phyloP scores from a whole-genome alignment of 2,329 filamentous ascomycete species.

The Penicillium fuscoglaucum region DNA sequence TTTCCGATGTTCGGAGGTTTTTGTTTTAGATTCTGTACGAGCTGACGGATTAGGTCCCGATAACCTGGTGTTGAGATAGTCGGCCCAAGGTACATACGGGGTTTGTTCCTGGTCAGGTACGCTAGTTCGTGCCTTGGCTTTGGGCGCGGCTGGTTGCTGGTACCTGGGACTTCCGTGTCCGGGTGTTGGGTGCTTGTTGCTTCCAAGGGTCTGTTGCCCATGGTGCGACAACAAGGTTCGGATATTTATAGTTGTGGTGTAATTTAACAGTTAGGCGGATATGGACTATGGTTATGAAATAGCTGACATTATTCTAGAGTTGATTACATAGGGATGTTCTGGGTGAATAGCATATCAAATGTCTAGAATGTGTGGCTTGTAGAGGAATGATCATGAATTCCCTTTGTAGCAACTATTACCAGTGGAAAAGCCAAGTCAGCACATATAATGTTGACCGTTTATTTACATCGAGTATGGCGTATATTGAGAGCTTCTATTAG shows the following conservation, averaged over 20 bases:
- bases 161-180: not conserved
- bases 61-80: not conserved
- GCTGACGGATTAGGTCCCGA: not conserved
- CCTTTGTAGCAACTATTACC: not conserved
- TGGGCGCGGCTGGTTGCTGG: not conserved
- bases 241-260: not conserved
- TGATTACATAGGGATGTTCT: not conserved
- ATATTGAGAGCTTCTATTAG: not conserved
- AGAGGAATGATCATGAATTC: not conserved
- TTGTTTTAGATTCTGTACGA: not conserved
- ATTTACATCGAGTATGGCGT: not conserved
- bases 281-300: not conserved
- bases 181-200: not conserved
- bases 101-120: not conserved
- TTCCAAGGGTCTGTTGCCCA: not conserved
- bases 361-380: not conserved
- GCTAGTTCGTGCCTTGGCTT: not conserved
- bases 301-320: not conserved
- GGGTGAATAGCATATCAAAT: not conserved
- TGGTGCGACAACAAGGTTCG: not conserved
- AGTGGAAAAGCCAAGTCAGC: not conserved
- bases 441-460: no score
- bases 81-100: not conserved
- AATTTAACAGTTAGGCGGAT: not conserved
- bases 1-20: constrained; percentile 14